These are phyloP conservation scores for Danielozyma ontarioensis DNA, from an alignment of 805 yeast species.

Conservation along the genomic window DNA sequence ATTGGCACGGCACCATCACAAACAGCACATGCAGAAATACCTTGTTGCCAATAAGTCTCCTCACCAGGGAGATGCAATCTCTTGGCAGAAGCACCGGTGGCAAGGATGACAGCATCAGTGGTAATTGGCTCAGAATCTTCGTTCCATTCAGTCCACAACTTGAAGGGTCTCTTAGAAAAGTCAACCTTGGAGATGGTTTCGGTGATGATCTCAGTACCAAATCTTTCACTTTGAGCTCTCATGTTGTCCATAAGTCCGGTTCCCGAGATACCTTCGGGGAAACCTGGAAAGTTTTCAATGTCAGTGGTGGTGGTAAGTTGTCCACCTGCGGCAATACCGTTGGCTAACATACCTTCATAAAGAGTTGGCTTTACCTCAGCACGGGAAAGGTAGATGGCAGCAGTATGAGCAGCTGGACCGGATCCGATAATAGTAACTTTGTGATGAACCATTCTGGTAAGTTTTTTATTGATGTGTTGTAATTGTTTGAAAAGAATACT, in stretches of 20 bases:
- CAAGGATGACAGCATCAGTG: slow-evolving; percentile 86
- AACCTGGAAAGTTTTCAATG: slow-evolving; percentile 98
- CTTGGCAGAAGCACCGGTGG: slow-evolving; percentile 98
- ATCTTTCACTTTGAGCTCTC: slow-evolving; percentile 81
- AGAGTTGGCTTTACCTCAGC: slow-evolving; percentile 92
- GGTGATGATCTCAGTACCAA: slow-evolving; percentile 92
- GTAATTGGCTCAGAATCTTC: slow-evolving; percentile 90
- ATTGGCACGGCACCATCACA: slow-evolving; percentile 99
- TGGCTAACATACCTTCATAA: slow-evolving; percentile 95
- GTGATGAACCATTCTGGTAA: slow-evolving; percentile 67
- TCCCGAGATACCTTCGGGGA: slow-evolving; percentile 90
- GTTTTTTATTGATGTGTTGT: slow-evolving; percentile 1
- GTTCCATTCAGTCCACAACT: slow-evolving; percentile 93
- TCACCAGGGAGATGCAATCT: slow-evolving; percentile 94
- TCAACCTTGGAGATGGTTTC: slow-evolving; percentile 95
- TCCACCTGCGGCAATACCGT: slow-evolving; percentile 98
- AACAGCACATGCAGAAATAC: slow-evolving; percentile 99
- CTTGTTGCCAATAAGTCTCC: slow-evolving; percentile 97
- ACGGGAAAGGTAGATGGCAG: slow-evolving; percentile 93
- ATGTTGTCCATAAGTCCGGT: slow-evolving; percentile 86
- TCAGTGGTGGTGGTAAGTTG: slow-evolving; percentile 98
- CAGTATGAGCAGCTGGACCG: slow-evolving; percentile 99
- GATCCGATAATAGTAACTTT: slow-evolving; percentile 88
- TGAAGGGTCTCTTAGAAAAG: slow-evolving; percentile 83
- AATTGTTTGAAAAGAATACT: too few relatives aligned